Evolutionary conservation across 805 yeast genomes (phyloP).

Genomic region (Wickerhamiella hasegawae): DNA sequence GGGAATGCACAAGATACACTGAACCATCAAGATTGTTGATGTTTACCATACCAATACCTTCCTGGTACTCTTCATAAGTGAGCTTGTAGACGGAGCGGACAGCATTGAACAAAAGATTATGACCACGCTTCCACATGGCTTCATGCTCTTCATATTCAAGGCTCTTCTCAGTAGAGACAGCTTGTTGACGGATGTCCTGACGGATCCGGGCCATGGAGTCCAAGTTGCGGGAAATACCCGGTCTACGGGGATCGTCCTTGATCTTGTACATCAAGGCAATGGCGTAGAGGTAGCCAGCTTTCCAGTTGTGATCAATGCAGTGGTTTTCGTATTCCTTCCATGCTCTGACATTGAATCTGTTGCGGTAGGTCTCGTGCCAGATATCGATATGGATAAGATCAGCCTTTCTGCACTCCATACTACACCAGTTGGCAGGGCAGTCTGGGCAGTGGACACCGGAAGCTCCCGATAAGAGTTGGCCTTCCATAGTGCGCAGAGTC

Average conservation of each 20-base stretch:
- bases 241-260: conserved; percentile 6
- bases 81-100: conserved; percentile 24
- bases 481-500: conserved; percentile 23
- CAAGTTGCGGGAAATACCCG: conserved; percentile 27
- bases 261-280: conserved; percentile 32
- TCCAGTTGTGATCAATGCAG: conserved; percentile 51
- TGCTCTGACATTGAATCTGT: conserved; percentile 19
- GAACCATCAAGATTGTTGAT: conserved; percentile 56
- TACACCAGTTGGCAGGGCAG: conserved; percentile 63
- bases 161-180: conserved; percentile 26
- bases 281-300: conserved; percentile 50
- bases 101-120: conserved; percentile 31
- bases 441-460: conserved; percentile 31
- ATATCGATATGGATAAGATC: conserved; percentile 39
- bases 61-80: conserved; percentile 39
- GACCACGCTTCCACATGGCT: conserved; percentile 43
- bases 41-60: conserved; percentile 54
- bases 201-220: conserved; percentile 51
- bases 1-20: conserved; percentile 45
- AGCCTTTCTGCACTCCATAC: conserved; percentile 37
- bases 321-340: conserved; percentile 44
- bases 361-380: conserved; percentile 34
- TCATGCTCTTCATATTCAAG: conserved; percentile 24
- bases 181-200: conserved; percentile 46
- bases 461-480: conserved; percentile 6